Base-by-base conservation (phyloP, 2,329 filamentous ascomycete genomes). In the Microthyrium microscopicum region DNA sequence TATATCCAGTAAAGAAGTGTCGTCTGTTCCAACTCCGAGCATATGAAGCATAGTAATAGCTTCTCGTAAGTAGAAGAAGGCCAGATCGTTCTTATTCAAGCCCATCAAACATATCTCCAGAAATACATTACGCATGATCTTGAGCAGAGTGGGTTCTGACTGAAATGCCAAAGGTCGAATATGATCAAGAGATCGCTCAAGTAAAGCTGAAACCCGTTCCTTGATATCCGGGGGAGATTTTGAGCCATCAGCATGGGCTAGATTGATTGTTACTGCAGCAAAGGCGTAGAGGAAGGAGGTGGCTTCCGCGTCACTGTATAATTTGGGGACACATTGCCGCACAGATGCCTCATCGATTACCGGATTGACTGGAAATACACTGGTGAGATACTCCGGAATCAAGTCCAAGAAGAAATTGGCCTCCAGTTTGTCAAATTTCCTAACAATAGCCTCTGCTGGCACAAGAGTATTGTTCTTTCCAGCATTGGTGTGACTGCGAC, bases 81-180 rank as follows among this genome's bases (percentile, higher is more conserved):
- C 61, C 20, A 62, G 54, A 31, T 68, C 61, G 37, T 55, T 54
- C 11, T 59, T 56, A 27, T 58, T 56, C 22, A 66, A 51, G 3
- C 55, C 57, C 56, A 68, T 61, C 25, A 62, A 53, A 42, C 56
- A 62, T 38, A 67, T 68, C 41, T 68, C 61, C 22, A 68, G 55
- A 39, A 66, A 68, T 28, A 68, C 51, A 25, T 57, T 61, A n/a
- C 60, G 63, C 53, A 66, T 60, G 11, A 62, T 55, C 24, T 59
- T 53, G 37, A 60, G 56, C 20, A 64, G 52, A 0, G 56, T 59
- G 8, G 58, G 52, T 2, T n/a, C n/a, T n/a, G n/a, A n/a, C n/a
- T n/a, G n/a, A n/a, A n/a, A n/a, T n/a, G n/a, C n/a, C n/a, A n/a
- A n/a, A n/a, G n/a, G n/a, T n/a, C n/a, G n/a, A n/a, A n/a, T n/a